These are phyloP conservation scores for Wickerhamiella domercqiae DNA, from an alignment of 805 yeast genomes.

Conservation along the genomic window DNA sequence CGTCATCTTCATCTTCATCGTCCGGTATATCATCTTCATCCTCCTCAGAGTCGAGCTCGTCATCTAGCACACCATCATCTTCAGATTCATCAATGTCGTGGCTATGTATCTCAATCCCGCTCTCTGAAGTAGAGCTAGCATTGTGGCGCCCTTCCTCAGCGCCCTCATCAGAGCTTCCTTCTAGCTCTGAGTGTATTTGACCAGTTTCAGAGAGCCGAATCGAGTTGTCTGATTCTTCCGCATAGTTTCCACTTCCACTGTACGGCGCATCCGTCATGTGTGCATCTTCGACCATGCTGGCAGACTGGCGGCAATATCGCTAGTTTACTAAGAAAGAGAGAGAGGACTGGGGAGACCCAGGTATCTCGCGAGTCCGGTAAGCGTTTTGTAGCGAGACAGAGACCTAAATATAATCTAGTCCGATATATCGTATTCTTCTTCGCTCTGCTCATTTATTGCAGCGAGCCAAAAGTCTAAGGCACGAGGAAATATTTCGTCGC, in stretches of 20 bases:
- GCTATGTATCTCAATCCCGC: not conserved
- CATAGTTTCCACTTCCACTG: too few species aligned
- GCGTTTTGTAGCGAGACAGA: too few species aligned
- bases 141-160: not conserved
- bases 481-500: constrained; percentile 71
- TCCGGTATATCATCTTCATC: constrained; percentile 5
- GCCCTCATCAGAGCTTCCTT: not conserved
- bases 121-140: not conserved
- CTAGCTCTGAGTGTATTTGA: too few species aligned
- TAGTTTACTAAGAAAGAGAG: too few species aligned
- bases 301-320: too few species aligned
- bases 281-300: too few species aligned
- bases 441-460: constrained; percentile 12
- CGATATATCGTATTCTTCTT: constrained; percentile 16
- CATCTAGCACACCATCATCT: not conserved
- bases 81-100: constrained; percentile 3
- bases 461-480: constrained; percentile 52
- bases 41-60: constrained; percentile 2
- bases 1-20: constrained; percentile 8
- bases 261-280: too few species aligned
- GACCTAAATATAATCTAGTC: too few species aligned
- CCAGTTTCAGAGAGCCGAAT: too few species aligned
- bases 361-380: too few species aligned
- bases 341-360: too few species aligned
- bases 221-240: too few species aligned